Conservation (phyloP, 2,329 filamentous ascomycete species). For the Cytospora schulzeri region DNA sequence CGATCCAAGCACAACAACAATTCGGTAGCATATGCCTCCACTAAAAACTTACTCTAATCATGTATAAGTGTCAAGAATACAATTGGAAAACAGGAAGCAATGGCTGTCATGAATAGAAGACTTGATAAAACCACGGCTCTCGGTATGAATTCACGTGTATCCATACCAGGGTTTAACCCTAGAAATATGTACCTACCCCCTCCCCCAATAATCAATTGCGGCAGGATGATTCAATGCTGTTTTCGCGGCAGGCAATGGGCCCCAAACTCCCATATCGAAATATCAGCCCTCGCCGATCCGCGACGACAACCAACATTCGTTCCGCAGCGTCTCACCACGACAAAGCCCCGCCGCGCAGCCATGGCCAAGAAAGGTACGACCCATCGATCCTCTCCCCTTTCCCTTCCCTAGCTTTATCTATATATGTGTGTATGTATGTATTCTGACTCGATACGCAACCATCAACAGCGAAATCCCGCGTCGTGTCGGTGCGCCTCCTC, state of each 20-base stretch:
- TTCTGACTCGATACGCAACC: not conserved
- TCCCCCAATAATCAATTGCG: too few species aligned
- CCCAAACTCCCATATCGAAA: not conserved
- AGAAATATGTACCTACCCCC: not conserved
- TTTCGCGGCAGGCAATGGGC: not conserved
- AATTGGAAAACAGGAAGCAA: too few species aligned
- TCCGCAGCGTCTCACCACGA: not conserved
- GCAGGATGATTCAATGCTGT: too few species aligned
- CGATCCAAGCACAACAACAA: too few species aligned
- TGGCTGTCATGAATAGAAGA: too few species aligned
- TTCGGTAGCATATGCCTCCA: too few species aligned
- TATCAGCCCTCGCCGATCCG: not conserved
- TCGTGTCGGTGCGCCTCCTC: constrained; percentile 89
- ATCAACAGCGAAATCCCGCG: constrained; percentile 78
- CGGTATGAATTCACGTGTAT: too few species aligned
- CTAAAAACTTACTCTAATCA: too few species aligned
- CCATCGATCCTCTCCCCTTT: not conserved
- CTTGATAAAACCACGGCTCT: too few species aligned
- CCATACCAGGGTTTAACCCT: not conserved
- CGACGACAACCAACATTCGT: not conserved
- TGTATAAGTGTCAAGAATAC: too few species aligned
- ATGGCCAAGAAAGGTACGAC: constrained; percentile 43
- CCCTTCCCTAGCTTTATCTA: not conserved
- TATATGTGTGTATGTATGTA: not conserved
- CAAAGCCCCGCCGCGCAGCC: constrained; percentile 10